Percentiles rank a stretch among this genome's conserved stretches.
Conservation (phyloP, 306 rosid genomes). For the Elaeagnus macrophylla region DNA sequence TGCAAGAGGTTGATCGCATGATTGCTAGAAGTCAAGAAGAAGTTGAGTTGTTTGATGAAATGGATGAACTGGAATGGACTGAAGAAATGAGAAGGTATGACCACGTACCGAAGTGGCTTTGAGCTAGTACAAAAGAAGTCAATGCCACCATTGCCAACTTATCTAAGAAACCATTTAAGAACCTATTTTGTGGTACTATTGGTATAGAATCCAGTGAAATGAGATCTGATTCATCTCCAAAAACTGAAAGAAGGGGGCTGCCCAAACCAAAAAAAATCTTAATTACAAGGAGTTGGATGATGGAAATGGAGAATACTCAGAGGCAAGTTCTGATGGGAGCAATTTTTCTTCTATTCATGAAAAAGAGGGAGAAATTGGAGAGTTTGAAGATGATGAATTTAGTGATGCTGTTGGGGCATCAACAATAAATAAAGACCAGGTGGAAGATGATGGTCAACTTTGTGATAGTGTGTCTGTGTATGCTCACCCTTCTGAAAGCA, state of each 20-base stretch:
- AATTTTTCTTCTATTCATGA: constrained; percentile 71
- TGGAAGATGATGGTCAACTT: constrained; percentile 52
- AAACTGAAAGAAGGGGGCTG: constrained; percentile 72
- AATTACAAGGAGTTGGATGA: constrained; percentile 87
- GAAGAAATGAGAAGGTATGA: constrained; percentile 81
- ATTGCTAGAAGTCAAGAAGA: constrained; percentile 91
- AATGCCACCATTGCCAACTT: constrained; percentile 60
- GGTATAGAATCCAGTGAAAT: constrained; percentile 56
- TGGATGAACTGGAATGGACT: constrained; percentile 89
- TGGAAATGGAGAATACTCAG: constrained; percentile 69
- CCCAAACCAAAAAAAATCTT: constrained; percentile 63
- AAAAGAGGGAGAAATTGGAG: constrained; percentile 82
- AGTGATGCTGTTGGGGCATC: constrained; percentile 65
- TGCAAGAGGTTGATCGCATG: constrained; percentile 95
- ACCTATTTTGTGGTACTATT: constrained; percentile 43
- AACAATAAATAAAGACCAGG: constrained; percentile 42
- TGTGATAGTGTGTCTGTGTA: constrained; percentile 51
- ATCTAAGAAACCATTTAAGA: constrained; percentile 72
- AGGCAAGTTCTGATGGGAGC: constrained; percentile 83
- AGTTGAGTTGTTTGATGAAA: constrained; percentile 82
- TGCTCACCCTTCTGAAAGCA: constrained; percentile 44
- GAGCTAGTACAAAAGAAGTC: constrained; percentile 69
- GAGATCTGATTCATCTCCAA: constrained; percentile 60
- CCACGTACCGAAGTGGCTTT: constrained; percentile 90
- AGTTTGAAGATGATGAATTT: constrained; percentile 72